Conservation (phyloP, 192 early-diverging fungal species). For the Podila minutissima region DNA sequence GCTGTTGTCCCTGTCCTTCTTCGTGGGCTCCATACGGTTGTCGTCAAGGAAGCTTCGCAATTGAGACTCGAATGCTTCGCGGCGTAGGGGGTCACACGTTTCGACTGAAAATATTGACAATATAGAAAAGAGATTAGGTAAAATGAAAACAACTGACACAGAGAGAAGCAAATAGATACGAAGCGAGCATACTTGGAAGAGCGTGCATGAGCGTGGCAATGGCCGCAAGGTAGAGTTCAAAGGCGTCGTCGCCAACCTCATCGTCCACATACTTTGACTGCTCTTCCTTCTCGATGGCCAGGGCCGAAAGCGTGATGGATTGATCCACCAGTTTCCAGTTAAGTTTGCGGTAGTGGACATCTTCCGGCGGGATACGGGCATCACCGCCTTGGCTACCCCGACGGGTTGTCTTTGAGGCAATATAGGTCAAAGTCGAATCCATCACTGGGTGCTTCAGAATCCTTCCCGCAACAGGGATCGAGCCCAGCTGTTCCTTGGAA, state of each 20-base stretch:
- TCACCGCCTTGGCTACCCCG: conserved; percentile 12
- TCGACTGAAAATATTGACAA: conserved; percentile 17
- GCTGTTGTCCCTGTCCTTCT: conserved; percentile 5
- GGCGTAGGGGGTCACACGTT: conserved; percentile 39
- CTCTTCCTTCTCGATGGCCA: conserved; percentile 49
- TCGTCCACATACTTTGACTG: conserved; percentile 46
- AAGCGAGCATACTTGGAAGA: conserved; percentile 43
- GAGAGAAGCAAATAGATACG: neutral
- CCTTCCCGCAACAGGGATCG: conserved; percentile 45
- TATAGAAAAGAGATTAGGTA: neutral
- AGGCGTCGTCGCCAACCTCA: conserved; percentile 51
- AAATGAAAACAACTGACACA: neutral
- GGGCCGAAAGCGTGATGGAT: conserved; percentile 29
- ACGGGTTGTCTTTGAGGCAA: conserved; percentile 39
- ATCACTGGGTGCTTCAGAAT: conserved; percentile 48
- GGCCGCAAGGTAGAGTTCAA: conserved; percentile 46
- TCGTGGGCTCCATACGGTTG: conserved; percentile 8
- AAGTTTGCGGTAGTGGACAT: conserved; percentile 39
- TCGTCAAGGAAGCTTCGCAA: conserved; percentile 30
- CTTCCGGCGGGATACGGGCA: conserved; percentile 21
- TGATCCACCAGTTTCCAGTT: conserved; percentile 51
- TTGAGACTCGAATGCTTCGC: conserved; percentile 33
- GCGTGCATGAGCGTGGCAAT: conserved; percentile 50
- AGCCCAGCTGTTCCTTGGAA: conserved; percentile 44
- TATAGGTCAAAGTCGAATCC: conserved; percentile 48